Conservation (phyloP, 2,329 filamentous ascomycete genomes). For the Colletotrichum shisoi region DNA sequence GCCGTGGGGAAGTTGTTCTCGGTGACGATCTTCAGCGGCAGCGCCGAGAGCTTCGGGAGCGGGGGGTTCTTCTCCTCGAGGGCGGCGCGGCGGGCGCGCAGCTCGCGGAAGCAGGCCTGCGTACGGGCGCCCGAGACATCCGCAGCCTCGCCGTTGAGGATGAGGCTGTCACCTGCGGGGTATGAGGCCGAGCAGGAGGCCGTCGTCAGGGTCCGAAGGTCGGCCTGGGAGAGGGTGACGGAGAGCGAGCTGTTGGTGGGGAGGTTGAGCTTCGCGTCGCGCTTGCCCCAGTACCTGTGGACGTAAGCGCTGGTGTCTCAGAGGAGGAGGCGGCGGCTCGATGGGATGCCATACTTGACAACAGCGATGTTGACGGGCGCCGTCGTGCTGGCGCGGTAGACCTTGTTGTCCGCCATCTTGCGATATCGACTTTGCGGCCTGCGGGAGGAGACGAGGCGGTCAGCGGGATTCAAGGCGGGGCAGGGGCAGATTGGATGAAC, state of each 20-base stretch:
- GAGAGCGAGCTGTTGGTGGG: constrained; percentile 98
- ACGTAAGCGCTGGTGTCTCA: constrained; percentile 47
- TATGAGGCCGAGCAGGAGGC: constrained; percentile 85
- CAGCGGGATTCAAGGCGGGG: constrained; percentile 22
- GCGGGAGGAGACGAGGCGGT: constrained; percentile 40
- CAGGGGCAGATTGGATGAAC: constrained; percentile 10
- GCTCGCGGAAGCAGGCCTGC: constrained; percentile 90
- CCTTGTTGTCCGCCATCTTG: constrained; percentile 60
- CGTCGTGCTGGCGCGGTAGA: constrained; percentile 94
- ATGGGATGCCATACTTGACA: constrained; percentile 74
- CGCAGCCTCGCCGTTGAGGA: constrained; percentile 82
- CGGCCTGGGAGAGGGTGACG: constrained; percentile 91
- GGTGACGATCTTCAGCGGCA: constrained; percentile 85
- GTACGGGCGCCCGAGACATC: constrained; percentile 88
- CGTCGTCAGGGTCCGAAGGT: constrained; percentile 94
- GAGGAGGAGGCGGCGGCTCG: not conserved
- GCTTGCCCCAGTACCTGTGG: constrained; percentile 87
- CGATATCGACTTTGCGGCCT: constrained; percentile 26
- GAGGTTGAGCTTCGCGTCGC: constrained; percentile 90
- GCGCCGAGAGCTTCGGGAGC: constrained; percentile 80
- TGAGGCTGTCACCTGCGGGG: constrained; percentile 71
- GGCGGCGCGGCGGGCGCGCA: constrained; percentile 77
- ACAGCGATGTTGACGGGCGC: constrained; percentile 98
- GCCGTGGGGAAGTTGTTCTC: constrained; percentile 99
- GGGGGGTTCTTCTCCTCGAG: constrained; percentile 76